A percentile compares a stretch with the other conserved stretches of the same genome.
These are phyloP conservation scores for Geotrichum histeridarum DNA, from an alignment of 1,139 yeast genomes.

Conservation along the genomic window DNA sequence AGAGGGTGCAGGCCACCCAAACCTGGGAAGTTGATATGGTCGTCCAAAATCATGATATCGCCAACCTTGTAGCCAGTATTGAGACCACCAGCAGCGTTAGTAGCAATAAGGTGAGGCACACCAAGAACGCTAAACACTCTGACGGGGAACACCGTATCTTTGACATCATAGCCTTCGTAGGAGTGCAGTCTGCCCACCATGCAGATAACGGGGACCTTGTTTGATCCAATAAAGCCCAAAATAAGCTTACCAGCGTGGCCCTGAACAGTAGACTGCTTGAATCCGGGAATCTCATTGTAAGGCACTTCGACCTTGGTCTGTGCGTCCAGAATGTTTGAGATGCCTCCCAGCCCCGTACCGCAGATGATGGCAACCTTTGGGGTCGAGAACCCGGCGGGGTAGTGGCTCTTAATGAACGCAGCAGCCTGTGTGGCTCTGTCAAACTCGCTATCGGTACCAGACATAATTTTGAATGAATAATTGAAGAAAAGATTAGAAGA, in stretches of 20 bases:
- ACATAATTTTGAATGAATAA: neutral
- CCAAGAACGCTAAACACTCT: slow-evolving; percentile 67
- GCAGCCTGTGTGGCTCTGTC: slow-evolving; percentile 29
- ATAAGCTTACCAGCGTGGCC: slow-evolving; percentile 86
- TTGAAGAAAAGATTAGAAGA: neutral
- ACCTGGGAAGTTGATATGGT: slow-evolving; percentile 88
- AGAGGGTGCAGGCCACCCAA: slow-evolving; percentile 83
- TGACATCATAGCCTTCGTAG: slow-evolving; percentile 82
- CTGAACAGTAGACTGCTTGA: slow-evolving; percentile 72
- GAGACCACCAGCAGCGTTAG: slow-evolving; percentile 94
- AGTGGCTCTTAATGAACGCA: slow-evolving; percentile 24
- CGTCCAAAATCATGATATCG: slow-evolving; percentile 83
- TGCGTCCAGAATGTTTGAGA: slow-evolving; percentile 51
- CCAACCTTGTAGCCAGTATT: slow-evolving; percentile 67
- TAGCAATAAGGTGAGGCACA: slow-evolving; percentile 57
- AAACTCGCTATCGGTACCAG: slow-evolving; percentile 9
- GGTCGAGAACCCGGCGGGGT: slow-evolving; percentile 29
- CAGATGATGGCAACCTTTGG: slow-evolving; percentile 70
- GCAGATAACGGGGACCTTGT: slow-evolving; percentile 74
- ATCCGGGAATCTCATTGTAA: slow-evolving; percentile 73
- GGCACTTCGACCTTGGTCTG: slow-evolving; percentile 49
- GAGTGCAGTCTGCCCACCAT: slow-evolving; percentile 92
- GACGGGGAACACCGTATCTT: slow-evolving; percentile 79
- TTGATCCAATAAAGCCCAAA: slow-evolving; percentile 68
- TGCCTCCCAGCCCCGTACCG: slow-evolving; percentile 92